Base-by-base conservation (phyloP, 495 filamentous ascomycete genomes). In the Penicillium cosmopolitanum region DNA sequence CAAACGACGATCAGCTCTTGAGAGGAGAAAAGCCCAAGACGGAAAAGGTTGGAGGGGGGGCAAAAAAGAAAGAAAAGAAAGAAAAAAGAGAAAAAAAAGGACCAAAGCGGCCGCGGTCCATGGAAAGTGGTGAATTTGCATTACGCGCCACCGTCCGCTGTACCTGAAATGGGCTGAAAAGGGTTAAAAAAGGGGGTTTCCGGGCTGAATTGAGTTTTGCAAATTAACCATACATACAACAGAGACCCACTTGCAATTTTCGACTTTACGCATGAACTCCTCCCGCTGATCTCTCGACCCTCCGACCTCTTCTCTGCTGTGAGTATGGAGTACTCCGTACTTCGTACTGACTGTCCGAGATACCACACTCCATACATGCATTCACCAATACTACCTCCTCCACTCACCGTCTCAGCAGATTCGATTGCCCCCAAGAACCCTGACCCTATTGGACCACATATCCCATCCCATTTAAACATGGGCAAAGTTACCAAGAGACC, bases 241-340 rank as follows among this genome's bases (percentile, higher is more conserved):
- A 44, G 12, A 0, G 36, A 38, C 11, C 36, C 36, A 38, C n/a
- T 42, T 54, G 18, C 42, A 44, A 19, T 40, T 44, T 54, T 50
- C 35, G 35, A 18, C 16, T 44, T 44, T 18, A 16, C 50, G 52
- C 58, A 60, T 60, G 58, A 60, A 55, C 58, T 50, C 58, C 52
- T 55, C 43, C 3, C 40, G 57, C 58, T 35, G 52, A 60, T 55
- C 58, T 50, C 25, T 33, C 47, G 31, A 19, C 51, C 36, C 36
- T 13, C 15, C 36, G 36, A 40, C 36, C 15, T 40, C 15, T n/a
- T 40, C 25, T 12, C 23, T 15, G 25, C n/a, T 5, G 4, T 10
- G 12, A 12, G 28, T 42, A 40, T 16, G 9, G 19, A 8, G 7
- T 16, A 42, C 21, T 34, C 35, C 4, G 23, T 23, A 23, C 23